A percentile compares a stretch with the other conserved stretches of the same genome.
These are phyloP conservation scores for Pythium brachiatum DNA, from an alignment of 352 stramenopile species.

Conservation along the genomic window DNA sequence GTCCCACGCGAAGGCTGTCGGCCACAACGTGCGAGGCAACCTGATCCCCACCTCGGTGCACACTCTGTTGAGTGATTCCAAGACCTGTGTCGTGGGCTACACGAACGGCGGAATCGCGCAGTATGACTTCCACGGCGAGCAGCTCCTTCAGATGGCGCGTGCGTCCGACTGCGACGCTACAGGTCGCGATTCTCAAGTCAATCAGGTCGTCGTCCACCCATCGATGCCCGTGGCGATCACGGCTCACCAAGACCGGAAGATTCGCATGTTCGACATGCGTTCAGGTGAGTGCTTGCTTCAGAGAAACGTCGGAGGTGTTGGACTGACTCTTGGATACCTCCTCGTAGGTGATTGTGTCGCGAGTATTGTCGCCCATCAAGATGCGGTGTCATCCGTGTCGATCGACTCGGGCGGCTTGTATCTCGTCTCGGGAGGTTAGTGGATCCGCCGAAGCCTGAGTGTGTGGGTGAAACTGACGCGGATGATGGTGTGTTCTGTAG, in stretches of 20 bases:
- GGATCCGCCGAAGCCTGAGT: not conserved
- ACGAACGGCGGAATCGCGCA: slow-evolving; percentile 66
- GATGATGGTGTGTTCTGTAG: slow-evolving; percentile 23
- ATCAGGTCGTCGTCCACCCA: slow-evolving; percentile 58
- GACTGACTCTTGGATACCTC: not conserved
- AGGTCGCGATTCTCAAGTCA: slow-evolving; percentile 70
- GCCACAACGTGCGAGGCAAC: slow-evolving; percentile 47
- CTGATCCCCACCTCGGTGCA: slow-evolving; percentile 75
- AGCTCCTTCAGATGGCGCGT: slow-evolving; percentile 70
- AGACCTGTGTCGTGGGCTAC: slow-evolving; percentile 79
- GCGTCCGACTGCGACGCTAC: slow-evolving; percentile 64
- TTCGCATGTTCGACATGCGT: slow-evolving; percentile 87
- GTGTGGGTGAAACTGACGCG: not conserved
- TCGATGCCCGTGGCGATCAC: slow-evolving; percentile 83
- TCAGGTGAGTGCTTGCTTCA: slow-evolving; percentile 32
- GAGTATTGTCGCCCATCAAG: slow-evolving; percentile 74
- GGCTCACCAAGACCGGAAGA: slow-evolving; percentile 79
- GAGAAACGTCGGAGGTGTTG: not conserved
- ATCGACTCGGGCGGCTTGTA: slow-evolving; percentile 77
- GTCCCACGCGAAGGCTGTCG: slow-evolving; percentile 45
- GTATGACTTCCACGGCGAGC: slow-evolving; percentile 76
- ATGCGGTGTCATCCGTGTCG: slow-evolving; percentile 76
- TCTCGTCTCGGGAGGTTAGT: slow-evolving; percentile 64
- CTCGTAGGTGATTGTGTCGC: slow-evolving; percentile 68
- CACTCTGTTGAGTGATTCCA: slow-evolving; percentile 68